Evolutionary conservation across 495 filamentous ascomycete species (phyloP).

Genomic region (Rostrohypoxylon terebratum): DNA sequence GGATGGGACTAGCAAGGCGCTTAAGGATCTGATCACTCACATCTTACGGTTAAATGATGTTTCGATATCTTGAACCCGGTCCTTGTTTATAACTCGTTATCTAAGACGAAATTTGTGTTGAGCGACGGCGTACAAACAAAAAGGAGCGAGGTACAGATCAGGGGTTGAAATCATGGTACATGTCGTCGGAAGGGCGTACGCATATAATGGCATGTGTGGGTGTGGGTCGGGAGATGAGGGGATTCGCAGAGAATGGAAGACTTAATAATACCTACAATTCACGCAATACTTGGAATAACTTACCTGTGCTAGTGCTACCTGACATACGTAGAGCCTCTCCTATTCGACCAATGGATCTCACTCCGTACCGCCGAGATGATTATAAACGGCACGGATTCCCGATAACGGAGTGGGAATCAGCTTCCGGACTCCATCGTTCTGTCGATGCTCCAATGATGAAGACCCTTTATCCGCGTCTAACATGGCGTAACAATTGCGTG

Average conservation of each 20-base stretch:
- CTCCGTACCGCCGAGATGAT: constrained; percentile 28
- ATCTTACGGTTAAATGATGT: constrained; percentile 30
- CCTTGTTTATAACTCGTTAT: constrained; percentile 39
- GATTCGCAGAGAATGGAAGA: constrained; percentile 34
- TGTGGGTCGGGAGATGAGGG: not conserved
- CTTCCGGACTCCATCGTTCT: constrained; percentile 15
- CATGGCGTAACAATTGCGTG: constrained; percentile 29
- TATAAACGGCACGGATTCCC: constrained; percentile 30
- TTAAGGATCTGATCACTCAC: constrained; percentile 44
- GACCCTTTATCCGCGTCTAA: constrained; percentile 16
- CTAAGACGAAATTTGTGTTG: constrained; percentile 27
- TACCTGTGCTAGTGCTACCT: not conserved
- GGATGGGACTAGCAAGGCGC: constrained; percentile 44
- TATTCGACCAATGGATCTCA: constrained; percentile 10
- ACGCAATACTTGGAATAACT: not conserved
- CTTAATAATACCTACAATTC: constrained; percentile 35
- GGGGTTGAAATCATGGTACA: constrained; percentile 25
- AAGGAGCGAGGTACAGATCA: constrained; percentile 36
- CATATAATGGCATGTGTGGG: constrained; percentile 35
- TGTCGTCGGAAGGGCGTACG: constrained; percentile 40
- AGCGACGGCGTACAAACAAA: constrained; percentile 56
- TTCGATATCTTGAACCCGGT: constrained; percentile 29
- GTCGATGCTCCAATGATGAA: not conserved
- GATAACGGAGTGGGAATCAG: constrained; percentile 42
- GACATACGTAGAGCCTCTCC: constrained; percentile 2